Evolutionary conservation across 257 asterid species (phyloP), one percentile per base, ranked within the genome.

Genomic region (Petunia secreta): DNA sequence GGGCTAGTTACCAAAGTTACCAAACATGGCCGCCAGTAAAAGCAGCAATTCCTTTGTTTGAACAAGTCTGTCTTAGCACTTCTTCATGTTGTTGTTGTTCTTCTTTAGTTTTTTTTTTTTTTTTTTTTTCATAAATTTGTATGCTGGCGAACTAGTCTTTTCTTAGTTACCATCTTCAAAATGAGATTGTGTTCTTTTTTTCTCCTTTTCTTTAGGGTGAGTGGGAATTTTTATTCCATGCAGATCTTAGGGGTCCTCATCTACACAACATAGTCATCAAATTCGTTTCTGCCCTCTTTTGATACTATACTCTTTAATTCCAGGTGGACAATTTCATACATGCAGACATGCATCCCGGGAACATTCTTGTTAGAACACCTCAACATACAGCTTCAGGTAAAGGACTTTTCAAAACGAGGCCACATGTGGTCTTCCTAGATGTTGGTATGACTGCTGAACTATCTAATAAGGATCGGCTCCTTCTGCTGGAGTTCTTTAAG

Each of bases 271-370:
- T 60, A 57, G 79, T 58, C 66, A 8, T 58, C 2, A 36, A 16
- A 44, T 62, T 68, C 38, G 37, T 77, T 81, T 79, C 64, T 58
- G 62, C 37, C 15, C 55, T 81, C 66, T 54, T 25, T 50, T 50
- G 62, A 73, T 73, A 34, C 46, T 50, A 71, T 48, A 11, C 78
- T 53, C 36, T 73, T 73, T 50, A 50, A 73, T 87, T 86, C 84
- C 92, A 95, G 99, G 95, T 90, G 44, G 98, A 95, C 84, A 93
- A 92, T 86, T 93, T 95, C 86, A 80, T 93, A 82, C 98, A 93
- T 81, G 97, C 98, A 25, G 99, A 95, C 90, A 93, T 95, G 99
- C 98, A 95, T 89, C 99, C 99, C 4, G 99, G 99, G 82, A 95
- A 95, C 86, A 93, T 95, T 83, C 96, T 95, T 67, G 97, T 95